Evolutionary conservation across 768 basidiomycete species (phyloP).

Genomic region (Melanogaster broomeanus): DNA sequence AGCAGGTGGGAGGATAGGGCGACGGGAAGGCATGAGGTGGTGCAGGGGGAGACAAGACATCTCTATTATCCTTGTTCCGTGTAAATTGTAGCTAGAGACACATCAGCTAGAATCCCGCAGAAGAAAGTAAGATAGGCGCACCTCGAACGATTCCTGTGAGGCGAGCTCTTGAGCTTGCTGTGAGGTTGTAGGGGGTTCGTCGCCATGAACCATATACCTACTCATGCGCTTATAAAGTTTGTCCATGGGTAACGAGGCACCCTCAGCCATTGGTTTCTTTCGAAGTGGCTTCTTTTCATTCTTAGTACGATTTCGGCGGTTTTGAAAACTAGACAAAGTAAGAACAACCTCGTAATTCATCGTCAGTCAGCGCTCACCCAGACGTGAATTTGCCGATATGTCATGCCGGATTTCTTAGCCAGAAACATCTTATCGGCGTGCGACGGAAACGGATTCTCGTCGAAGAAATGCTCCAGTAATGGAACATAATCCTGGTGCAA

Average conservation of each 20-base stretch:
- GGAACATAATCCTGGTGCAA: constrained; percentile 53
- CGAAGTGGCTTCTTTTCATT: not conserved
- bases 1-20: constrained; percentile 11
- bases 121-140: not conserved
- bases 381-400: constrained; percentile 49
- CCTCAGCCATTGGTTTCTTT: not conserved
- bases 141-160: not conserved
- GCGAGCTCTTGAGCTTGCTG: fast-evolving
- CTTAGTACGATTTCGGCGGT: constrained; percentile 10
- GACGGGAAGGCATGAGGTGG: constrained; percentile 20
- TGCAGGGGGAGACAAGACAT: not conserved
- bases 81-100: not conserved
- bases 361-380: no score
- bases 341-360: no score
- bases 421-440: constrained; percentile 39
- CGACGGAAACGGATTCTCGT: constrained; percentile 48
- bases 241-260: not conserved
- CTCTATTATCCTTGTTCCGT: not conserved
- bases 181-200: not conserved
- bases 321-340: constrained; percentile 11
- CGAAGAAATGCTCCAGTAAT: constrained; percentile 48
- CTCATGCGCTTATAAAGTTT: not conserved
- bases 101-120: not conserved
- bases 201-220: not conserved
- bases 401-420: constrained; percentile 46